Evolutionary conservation across 495 filamentous ascomycete species (phyloP).

Genomic region (Neurospora cerealis): DNA sequence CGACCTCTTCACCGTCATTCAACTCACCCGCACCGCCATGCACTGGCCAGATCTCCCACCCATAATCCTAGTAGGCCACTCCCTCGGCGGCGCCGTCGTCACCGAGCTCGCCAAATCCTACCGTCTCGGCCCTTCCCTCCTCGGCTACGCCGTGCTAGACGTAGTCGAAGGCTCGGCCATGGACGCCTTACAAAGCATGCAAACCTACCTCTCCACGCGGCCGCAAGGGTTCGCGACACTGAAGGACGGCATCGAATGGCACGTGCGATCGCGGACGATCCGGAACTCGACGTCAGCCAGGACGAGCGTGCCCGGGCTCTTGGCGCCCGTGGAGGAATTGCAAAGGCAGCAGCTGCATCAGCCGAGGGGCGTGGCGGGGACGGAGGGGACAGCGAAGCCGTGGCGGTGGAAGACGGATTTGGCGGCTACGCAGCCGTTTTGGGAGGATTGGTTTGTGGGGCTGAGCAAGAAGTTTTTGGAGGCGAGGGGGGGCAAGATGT

Average conservation of each 20-base stretch:
- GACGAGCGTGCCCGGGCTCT: slow-evolving; percentile 76
- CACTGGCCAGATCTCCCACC: slow-evolving; percentile 64
- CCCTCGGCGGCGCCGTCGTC: slow-evolving; percentile 88
- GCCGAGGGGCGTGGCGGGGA: slow-evolving; percentile 12
- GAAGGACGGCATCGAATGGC: slow-evolving; percentile 83
- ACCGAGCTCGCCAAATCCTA: slow-evolving; percentile 58
- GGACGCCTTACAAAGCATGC: slow-evolving; percentile 93
- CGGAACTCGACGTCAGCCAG: slow-evolving; percentile 71
- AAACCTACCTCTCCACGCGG: slow-evolving; percentile 76
- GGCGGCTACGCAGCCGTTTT: slow-evolving; percentile 75
- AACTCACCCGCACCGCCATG: slow-evolving; percentile 52
- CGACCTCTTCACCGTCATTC: slow-evolving; percentile 63
- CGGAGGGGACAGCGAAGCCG: slow-evolving; percentile 14
- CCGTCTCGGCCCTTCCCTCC: slow-evolving; percentile 43
- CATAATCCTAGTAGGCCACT: slow-evolving; percentile 83
- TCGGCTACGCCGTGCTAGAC: slow-evolving; percentile 88
- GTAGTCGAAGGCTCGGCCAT: slow-evolving; percentile 84
- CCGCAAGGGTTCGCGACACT: slow-evolving; percentile 67
- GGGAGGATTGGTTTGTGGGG: slow-evolving; percentile 88
- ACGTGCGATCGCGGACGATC: slow-evolving; percentile 81
- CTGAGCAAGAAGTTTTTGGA: slow-evolving; percentile 81
- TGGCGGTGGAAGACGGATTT: slow-evolving; percentile 89
- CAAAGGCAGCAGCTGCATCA: neutral
- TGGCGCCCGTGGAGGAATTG: slow-evolving; percentile 31
- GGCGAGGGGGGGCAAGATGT: slow-evolving; percentile 75